Evolutionary conservation across 1,139 yeast species (phyloP).

Genomic region (Martiniozyma asiatica): DNA sequence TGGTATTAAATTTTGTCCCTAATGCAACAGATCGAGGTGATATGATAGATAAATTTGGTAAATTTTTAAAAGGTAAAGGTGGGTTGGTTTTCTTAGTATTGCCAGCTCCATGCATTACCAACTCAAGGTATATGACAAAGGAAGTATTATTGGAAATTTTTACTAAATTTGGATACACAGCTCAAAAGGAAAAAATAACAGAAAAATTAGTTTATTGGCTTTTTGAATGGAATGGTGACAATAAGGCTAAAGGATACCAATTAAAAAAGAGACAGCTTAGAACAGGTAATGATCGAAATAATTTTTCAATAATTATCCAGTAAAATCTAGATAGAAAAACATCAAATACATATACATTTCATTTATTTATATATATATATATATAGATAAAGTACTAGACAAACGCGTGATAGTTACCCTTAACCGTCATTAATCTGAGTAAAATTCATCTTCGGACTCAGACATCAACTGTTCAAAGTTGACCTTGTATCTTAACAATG

Average conservation of each 20-base stretch:
- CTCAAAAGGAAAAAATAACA: constrained; percentile 42
- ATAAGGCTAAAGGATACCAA: constrained; percentile 6
- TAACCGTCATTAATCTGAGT: constrained; percentile 42
- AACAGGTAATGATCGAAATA: constrained; percentile 47
- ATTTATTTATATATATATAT: no score
- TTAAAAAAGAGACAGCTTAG: constrained; percentile 36
- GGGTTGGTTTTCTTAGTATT: constrained; percentile 52
- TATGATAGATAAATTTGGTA: constrained; percentile 53
- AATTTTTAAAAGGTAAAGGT: constrained; percentile 35
- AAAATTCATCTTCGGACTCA: constrained; percentile 81
- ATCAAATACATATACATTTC: not conserved
- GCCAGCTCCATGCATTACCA: constrained; percentile 75
- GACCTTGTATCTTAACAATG: constrained; percentile 87
- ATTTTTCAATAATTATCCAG: constrained; percentile 41
- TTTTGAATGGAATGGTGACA: constrained; percentile 35
- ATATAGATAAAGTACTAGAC: no score
- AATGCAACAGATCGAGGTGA: constrained; percentile 58
- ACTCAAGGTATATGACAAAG: constrained; percentile 64
- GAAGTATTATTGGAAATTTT: constrained; percentile 32
- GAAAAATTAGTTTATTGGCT: constrained; percentile 73
- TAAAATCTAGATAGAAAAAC: constrained; percentile 2
- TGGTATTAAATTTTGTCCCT: constrained; percentile 84
- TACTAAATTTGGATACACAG: constrained; percentile 44
- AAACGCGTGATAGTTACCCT: no score
- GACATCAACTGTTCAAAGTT: constrained; percentile 91